A percentile compares a stretch with the other conserved stretches of the same genome.
These are phyloP conservation scores for Phyllosticta ampelicida DNA, from an alignment of 2,329 filamentous ascomycete genomes.

Conservation along the genomic window DNA sequence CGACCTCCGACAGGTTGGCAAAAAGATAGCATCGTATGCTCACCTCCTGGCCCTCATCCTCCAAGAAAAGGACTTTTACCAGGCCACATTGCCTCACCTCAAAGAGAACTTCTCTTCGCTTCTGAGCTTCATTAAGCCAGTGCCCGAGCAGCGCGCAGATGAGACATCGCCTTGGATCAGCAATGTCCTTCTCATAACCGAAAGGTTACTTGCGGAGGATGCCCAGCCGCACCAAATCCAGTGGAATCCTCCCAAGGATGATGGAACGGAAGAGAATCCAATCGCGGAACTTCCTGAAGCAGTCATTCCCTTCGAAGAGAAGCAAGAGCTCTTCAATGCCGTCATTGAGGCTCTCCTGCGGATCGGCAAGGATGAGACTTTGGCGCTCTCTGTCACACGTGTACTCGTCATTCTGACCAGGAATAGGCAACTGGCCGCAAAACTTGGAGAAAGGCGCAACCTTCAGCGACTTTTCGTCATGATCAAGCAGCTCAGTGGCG, in stretches of 20 bases:
- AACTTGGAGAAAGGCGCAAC: slow-evolving; percentile 77
- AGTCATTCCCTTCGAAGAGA: slow-evolving; percentile 54
- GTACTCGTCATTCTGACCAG: slow-evolving; percentile 83
- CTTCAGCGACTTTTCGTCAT: slow-evolving; percentile 87
- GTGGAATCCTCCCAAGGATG: slow-evolving; percentile 49
- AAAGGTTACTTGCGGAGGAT: slow-evolving; percentile 83
- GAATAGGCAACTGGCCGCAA: slow-evolving; percentile 59
- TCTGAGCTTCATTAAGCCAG: slow-evolving; percentile 66
- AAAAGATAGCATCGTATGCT: slow-evolving; percentile 80
- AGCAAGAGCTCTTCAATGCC: slow-evolving; percentile 59
- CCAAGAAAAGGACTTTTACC: slow-evolving; percentile 72
- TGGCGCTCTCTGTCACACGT: slow-evolving; percentile 74
- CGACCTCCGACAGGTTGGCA: slow-evolving; percentile 44
- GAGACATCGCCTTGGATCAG: slow-evolving; percentile 88
- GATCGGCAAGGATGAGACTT: slow-evolving; percentile 74
- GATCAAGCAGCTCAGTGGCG: slow-evolving; percentile 80
- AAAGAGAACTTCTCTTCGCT: slow-evolving; percentile 67
- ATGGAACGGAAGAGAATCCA: slow-evolving; percentile 39
- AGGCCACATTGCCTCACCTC: slow-evolving; percentile 60
- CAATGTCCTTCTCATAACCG: slow-evolving; percentile 78
- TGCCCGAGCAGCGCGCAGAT: slow-evolving; percentile 55
- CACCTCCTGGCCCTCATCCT: slow-evolving; percentile 83
- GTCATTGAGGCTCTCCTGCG: slow-evolving; percentile 77
- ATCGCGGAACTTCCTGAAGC: slow-evolving; percentile 50
- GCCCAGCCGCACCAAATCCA: slow-evolving; percentile 64